phyloP scores from a whole-genome alignment of 805 yeast species.

The Wickerhamomyces sydowiorum region DNA sequence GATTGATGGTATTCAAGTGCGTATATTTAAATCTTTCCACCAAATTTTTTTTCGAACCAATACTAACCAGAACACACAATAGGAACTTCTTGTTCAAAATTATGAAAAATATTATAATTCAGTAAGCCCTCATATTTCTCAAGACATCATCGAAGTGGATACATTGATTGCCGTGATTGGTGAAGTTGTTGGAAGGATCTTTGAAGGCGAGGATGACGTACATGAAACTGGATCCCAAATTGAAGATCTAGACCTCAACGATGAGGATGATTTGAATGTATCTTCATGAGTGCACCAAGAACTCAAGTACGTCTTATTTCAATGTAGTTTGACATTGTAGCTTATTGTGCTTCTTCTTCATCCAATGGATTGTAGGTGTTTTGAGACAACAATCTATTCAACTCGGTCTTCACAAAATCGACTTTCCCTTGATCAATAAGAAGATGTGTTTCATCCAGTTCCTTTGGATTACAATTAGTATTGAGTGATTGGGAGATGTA shows the following conservation, averaged over 20 bases:
- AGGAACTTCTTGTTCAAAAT: conserved; percentile 46
- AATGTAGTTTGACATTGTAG: no score
- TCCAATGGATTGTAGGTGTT: conserved; percentile 83
- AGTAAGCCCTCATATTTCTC: conserved; percentile 28
- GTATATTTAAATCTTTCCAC: background rate
- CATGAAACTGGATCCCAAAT: background rate
- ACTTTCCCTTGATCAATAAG: conserved; percentile 76
- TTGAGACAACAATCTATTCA: conserved; percentile 69
- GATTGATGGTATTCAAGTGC: conserved; percentile 52
- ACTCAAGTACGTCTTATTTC: background rate
- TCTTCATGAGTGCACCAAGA: background rate
- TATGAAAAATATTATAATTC: conserved; percentile 49
- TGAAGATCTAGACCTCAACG: background rate
- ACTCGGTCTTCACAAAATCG: conserved; percentile 67
- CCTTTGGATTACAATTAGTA: conserved; percentile 38
- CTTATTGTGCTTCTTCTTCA: conserved; percentile 50
- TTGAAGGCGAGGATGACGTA: conserved; percentile 10
- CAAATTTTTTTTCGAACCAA: background rate
- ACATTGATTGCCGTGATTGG: conserved; percentile 46
- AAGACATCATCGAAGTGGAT: conserved; percentile 60
- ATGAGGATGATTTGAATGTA: conserved; percentile 3
- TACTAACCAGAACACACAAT: conserved; percentile 1
- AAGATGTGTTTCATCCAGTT: conserved; percentile 87
- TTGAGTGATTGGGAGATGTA: no score
- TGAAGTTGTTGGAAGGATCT: conserved; percentile 26